Conservation (phyloP, 73 alveolate species). For the Paramecium caudatum region DNA sequence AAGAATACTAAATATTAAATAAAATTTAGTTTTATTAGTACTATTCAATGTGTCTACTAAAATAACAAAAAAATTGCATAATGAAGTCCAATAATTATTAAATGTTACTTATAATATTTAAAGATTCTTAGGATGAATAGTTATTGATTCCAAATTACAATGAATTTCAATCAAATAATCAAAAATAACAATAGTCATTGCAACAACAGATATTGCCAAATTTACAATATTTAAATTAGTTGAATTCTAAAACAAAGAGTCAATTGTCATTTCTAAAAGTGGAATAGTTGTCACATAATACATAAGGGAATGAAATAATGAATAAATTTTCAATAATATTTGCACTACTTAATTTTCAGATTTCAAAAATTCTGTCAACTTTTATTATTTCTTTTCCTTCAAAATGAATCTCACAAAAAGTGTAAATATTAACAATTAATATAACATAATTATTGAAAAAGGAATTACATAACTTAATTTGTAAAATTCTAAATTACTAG, state of each 20-base stretch:
- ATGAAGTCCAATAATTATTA: neutral
- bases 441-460: neutral
- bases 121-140: neutral
- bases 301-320: neutral
- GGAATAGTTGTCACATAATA: neutral
- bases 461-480: neutral
- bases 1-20: neutral
- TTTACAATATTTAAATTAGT: neutral
- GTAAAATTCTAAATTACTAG: neutral
- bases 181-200: neutral
- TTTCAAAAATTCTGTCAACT: neutral
- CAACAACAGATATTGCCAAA: neutral
- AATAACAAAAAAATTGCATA: neutral
- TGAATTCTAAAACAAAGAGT: neutral
- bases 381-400: neutral
- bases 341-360: neutral
- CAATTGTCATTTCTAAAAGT: neutral
- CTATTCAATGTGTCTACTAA: neutral
- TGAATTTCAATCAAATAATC: neutral
- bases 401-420: neutral
- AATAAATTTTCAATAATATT: neutral
- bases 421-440: neutral
- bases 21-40: neutral
- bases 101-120: neutral
- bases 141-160: conserved; percentile 16